These are phyloP conservation scores for Termitomyces sp. DNA, from an alignment of 768 basidiomycete genomes.

Conservation along the genomic window DNA sequence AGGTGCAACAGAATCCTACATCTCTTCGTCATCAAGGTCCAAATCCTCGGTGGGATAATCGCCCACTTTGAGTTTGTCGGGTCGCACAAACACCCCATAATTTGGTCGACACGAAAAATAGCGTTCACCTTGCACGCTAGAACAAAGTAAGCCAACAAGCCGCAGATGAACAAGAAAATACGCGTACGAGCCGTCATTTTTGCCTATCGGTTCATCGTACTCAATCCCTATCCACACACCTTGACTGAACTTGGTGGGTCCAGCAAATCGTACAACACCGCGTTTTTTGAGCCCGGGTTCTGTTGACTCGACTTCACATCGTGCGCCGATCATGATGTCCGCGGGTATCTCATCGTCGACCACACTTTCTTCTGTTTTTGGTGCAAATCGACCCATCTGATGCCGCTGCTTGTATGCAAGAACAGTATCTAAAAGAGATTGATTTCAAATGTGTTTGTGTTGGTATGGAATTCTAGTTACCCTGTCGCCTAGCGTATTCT, in stretches of 20 bases:
- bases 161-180: conserved; percentile 1
- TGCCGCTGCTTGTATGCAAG: conserved; percentile 83
- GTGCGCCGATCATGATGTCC: conserved; percentile 60
- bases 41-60: conserved; percentile 86
- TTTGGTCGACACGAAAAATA: conserved; percentile 80
- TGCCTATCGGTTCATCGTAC: conserved; percentile 93
- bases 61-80: conserved; percentile 76
- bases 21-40: conserved; percentile 71
- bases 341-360: conserved; percentile 21
- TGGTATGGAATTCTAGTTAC: conserved; percentile 31
- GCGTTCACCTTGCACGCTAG: conserved; percentile 75
- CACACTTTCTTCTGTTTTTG: conserved; percentile 29
- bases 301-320: conserved; percentile 77
- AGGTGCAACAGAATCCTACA: conserved; percentile 28
- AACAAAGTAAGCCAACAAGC: not conserved
- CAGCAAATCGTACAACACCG: conserved; percentile 84
- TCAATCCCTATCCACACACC: conserved; percentile 89
- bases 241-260: conserved; percentile 69
- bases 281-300: conserved; percentile 71
- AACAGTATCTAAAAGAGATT: conserved; percentile 62
- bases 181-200: conserved; percentile 91
- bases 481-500: conserved; percentile 77
- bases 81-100: conserved; percentile 82
- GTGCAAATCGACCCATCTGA: conserved; percentile 86
- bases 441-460: not conserved